phyloP scores from a whole-genome alignment of 352 stramenopile species.

The Pythium apleroticum region DNA sequence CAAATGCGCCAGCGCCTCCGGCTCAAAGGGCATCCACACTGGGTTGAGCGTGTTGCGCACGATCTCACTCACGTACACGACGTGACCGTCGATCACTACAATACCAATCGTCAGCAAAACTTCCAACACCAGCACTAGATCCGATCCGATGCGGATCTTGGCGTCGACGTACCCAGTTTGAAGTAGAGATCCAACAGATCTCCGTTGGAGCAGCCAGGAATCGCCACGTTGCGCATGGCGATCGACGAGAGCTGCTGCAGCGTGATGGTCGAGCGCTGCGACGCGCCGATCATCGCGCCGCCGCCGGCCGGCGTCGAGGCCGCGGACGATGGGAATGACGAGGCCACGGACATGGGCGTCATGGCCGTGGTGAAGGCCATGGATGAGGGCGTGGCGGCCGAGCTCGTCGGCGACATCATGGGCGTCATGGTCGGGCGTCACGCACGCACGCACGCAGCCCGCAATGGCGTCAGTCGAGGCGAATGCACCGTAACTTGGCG shows the following conservation, averaged over 20 bases:
- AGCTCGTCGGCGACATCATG: slow-evolving; percentile 16
- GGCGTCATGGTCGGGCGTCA: background rate
- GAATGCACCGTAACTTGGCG: background rate
- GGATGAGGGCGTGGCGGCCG: slow-evolving; percentile 3
- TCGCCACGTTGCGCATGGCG: slow-evolving; percentile 76
- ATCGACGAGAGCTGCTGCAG: slow-evolving; percentile 77
- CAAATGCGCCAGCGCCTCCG: slow-evolving; percentile 31
- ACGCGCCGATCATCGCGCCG: background rate
- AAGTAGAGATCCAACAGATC: slow-evolving; percentile 76
- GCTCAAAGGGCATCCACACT: slow-evolving; percentile 80
- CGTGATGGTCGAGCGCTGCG: slow-evolving; percentile 43
- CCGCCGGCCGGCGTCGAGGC: background rate
- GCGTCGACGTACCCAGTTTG: slow-evolving; percentile 59
- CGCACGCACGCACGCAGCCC: background rate
- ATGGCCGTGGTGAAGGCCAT: slow-evolving; percentile 11
- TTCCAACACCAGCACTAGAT: too few species aligned
- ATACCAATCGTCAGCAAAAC: background rate
- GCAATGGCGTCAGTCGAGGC: background rate
- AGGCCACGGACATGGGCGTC: background rate
- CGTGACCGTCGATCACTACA: slow-evolving; percentile 60
- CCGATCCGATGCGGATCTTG: background rate
- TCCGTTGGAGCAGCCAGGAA: slow-evolving; percentile 41
- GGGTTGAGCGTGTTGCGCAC: slow-evolving; percentile 71
- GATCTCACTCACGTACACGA: slow-evolving; percentile 78
- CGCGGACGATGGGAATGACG: slow-evolving; percentile 1